Percentiles rank a stretch among this genome's conserved stretches.
These are phyloP conservation scores for Cryptococcus sp. DNA, from an alignment of 1,284 basidiomycete genomes.

Conservation along the genomic window DNA sequence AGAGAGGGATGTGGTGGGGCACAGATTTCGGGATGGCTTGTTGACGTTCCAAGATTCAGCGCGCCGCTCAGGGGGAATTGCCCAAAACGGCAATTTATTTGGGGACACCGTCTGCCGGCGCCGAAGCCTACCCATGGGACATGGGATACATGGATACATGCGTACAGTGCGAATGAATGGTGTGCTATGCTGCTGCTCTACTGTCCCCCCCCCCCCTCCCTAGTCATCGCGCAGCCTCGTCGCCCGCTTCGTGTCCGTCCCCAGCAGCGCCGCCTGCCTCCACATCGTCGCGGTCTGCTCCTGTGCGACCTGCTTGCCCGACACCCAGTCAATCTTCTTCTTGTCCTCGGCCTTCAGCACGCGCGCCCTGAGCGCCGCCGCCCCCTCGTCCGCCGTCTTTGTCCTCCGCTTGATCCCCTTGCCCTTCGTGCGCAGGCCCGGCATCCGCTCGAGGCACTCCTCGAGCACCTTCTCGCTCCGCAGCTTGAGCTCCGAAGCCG, in stretches of 20 bases:
- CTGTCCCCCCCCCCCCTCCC: too few relatives aligned
- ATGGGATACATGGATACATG: too few relatives aligned
- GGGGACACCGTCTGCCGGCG: too few relatives aligned
- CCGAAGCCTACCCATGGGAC: too few relatives aligned
- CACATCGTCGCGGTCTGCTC: neutral
- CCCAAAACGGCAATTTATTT: too few relatives aligned
- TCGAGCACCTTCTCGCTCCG: slow-evolving; percentile 69
- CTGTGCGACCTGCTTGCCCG: slow-evolving; percentile 7
- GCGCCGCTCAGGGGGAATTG: too few relatives aligned
- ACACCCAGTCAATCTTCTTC: slow-evolving; percentile 12
- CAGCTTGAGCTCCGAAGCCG: slow-evolving; percentile 60
- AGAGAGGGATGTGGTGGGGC: too few relatives aligned
- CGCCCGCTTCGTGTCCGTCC: neutral
- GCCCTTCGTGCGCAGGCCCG: slow-evolving; percentile 37
- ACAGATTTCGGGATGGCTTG: too few relatives aligned
- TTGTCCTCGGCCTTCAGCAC: slow-evolving; percentile 15
- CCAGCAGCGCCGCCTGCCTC: neutral
- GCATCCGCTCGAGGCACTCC: slow-evolving; percentile 45
- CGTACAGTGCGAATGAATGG: too few relatives aligned
- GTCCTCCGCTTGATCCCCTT: slow-evolving; percentile 7
- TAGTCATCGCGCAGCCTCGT: too few relatives aligned
- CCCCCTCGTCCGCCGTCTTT: slow-evolving; percentile 7
- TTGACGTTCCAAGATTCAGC: too few relatives aligned
- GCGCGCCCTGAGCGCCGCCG: slow-evolving; percentile 19
- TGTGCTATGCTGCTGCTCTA: too few relatives aligned